Conservation (phyloP, 179 eudicot species). For the Spinacia oleracea region DNA sequence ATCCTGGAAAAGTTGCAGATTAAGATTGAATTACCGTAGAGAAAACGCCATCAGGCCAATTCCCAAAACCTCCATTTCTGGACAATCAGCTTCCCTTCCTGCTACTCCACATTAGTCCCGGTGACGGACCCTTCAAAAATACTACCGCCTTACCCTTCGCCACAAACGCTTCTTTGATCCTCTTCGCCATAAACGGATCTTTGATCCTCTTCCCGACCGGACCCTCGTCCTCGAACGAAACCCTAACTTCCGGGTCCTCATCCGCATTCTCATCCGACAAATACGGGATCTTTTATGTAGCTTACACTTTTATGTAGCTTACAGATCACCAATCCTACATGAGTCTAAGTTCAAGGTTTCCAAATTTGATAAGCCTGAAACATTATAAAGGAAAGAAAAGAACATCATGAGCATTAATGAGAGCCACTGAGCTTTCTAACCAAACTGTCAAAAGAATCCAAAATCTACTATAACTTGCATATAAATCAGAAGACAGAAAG, state of each 20-base stretch:
- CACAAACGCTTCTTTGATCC: too few species aligned
- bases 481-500: not conserved
- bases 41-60: too few species aligned
- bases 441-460: not conserved
- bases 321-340: constrained; percentile 76
- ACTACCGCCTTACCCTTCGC: constrained; percentile 57
- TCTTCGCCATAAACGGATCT: constrained; percentile 62
- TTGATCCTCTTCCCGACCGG: constrained; percentile 57
- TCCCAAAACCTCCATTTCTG: constrained; percentile 97
- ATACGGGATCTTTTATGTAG: constrained; percentile 79
- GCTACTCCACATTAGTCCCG: too few species aligned
- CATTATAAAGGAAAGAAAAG: not conserved
- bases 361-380: constrained; percentile 62
- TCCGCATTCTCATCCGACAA: constrained; percentile 87
- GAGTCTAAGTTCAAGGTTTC: constrained; percentile 93
- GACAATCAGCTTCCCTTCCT: constrained; percentile 79
- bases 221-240: constrained; percentile 63
- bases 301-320: too few species aligned
- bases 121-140: too few species aligned
- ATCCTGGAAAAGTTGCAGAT: too few species aligned
- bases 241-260: constrained; percentile 73
- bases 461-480: not conserved
- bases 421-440: not conserved
- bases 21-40: constrained; percentile 61
- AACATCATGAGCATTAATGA: not conserved